phyloP scores from a whole-genome alignment of 2,329 filamentous ascomycete species.

The Botrytis tulipae region DNA sequence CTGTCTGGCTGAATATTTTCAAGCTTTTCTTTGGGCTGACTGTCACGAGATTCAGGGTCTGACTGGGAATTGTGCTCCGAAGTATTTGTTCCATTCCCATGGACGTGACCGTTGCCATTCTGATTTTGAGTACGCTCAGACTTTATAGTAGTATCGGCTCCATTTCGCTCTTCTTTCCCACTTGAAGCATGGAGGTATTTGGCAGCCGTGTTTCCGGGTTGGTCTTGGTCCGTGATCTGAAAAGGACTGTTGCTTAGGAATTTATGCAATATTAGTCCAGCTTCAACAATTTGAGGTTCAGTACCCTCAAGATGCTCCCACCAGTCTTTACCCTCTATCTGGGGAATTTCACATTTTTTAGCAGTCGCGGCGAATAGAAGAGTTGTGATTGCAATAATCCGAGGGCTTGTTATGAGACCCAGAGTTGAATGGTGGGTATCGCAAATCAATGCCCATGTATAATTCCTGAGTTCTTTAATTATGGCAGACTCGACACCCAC shows the following conservation, averaged over 20 bases:
- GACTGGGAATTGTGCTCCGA: constrained; percentile 16
- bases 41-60: neutral
- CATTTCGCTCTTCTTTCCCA: constrained; percentile 8
- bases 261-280: constrained; percentile 73
- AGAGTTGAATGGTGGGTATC: constrained; percentile 83
- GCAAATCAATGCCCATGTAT: constrained; percentile 91
- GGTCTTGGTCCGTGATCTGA: constrained; percentile 13
- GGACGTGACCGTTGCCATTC: constrained; percentile 15
- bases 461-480: constrained; percentile 71
- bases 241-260: constrained; percentile 63
- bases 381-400: constrained; percentile 78
- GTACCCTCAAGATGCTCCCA: constrained; percentile 77
- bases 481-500: constrained; percentile 57
- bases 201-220: constrained; percentile 8
- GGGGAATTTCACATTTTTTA: constrained; percentile 68
- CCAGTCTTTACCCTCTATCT: constrained; percentile 76
- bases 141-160: neutral
- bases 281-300: constrained; percentile 66
- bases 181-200: constrained; percentile 21
- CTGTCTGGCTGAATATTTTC: constrained; percentile 1
- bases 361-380: constrained; percentile 84
- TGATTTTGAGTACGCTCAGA: neutral
- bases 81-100: constrained; percentile 14
- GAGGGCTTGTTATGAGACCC: constrained; percentile 75
- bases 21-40: constrained; percentile 25